Base-by-base conservation (phyloP, 2,329 filamentous ascomycete genomes). In the Zymoseptoria ardabiliae region DNA sequence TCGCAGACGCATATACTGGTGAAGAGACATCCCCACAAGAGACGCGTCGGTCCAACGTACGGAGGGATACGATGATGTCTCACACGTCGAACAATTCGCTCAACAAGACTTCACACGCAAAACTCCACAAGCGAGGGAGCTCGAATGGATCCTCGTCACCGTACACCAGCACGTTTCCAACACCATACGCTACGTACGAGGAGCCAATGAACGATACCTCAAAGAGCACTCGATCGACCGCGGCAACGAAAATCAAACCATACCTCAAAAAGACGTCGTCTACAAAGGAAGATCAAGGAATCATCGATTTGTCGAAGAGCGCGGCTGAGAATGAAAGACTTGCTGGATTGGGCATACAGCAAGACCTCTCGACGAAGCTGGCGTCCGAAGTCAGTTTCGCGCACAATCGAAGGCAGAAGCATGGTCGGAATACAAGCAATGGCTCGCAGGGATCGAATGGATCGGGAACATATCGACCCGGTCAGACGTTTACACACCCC, bases 371-470 rank as follows among this genome's bases (percentile, higher is more conserved):
- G 23, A 69, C 72, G 72, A 61, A 73, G 48, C 76, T 76, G 50
- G 76, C 74, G 10, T 72, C 73, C 20, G 75, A 80, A 63, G 74
- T 78, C 57, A 74, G 69, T 58, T 80, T 79, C 63, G 63, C 73
- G 9, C 71, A 73, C 20, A 70, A 73, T 22, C 72, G 71, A 57
- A 68, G 70, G 61, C 73, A 75, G 20, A 63, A 57, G 50, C 82
- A 85, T 68, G 69, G 75, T 58, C 78, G 82, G 61, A 82, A 81
- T 22, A 79, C 77, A 11, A 85, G 82, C 63, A 81, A 78, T 62
- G 78, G 77, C 6, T 83, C 82, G 30, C 79, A 83, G 62, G 76
- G 79, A 64, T 83, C 81, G 6, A 78, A 74, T 4, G 75, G 74
- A 50, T 79, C 80, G 4, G 77, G 75, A 62, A 75, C 66, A 7